Evolutionary conservation across 2,329 filamentous ascomycete species (phyloP).

Genomic region (Hawksworthiomyces lignivorus): DNA sequence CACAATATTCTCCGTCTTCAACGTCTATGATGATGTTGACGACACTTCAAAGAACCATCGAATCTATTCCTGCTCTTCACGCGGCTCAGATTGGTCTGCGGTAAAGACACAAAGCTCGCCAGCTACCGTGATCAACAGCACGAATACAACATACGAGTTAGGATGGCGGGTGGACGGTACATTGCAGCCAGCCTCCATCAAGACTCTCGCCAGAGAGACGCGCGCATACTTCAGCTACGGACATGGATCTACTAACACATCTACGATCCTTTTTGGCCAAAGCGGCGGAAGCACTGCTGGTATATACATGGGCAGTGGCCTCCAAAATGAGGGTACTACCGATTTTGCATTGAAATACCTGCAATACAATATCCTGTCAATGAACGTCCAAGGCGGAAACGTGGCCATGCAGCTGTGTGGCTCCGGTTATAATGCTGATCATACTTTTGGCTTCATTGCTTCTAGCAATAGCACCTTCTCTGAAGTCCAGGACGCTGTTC

Average conservation of each 20-base stretch:
- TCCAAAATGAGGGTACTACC: constrained; percentile 17
- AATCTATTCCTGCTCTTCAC: constrained; percentile 15
- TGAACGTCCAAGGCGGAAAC: constrained; percentile 19
- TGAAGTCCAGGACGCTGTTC: constrained; percentile 23
- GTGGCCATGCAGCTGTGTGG: constrained; percentile 31
- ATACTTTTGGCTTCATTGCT: constrained; percentile 27
- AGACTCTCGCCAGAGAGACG: too few species aligned
- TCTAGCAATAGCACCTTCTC: constrained; percentile 25
- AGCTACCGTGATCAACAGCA: constrained; percentile 11
- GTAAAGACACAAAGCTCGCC: neutral
- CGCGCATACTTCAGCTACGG: too few species aligned
- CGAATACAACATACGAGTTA: constrained; percentile 18
- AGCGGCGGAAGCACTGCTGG: constrained; percentile 23
- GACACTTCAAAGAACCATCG: constrained; percentile 4
- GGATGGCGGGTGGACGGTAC: constrained; percentile 8
- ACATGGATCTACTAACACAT: constrained; percentile 12
- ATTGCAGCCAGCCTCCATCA: too few species aligned
- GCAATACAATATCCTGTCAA: constrained; percentile 17
- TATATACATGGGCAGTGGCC: constrained; percentile 27
- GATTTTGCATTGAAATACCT: constrained; percentile 20
- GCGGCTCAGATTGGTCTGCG: constrained; percentile 6
- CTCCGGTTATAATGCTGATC: constrained; percentile 20
- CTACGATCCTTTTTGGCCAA: constrained; percentile 24
- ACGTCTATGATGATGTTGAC: constrained; percentile 9
- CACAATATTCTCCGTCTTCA: constrained; percentile 10